Percentiles rank a stretch among this genome's conserved stretches.
These are phyloP conservation scores for Coccomyxa sp. DNA, from an alignment of 139 green algal species.

Conservation along the genomic window DNA sequence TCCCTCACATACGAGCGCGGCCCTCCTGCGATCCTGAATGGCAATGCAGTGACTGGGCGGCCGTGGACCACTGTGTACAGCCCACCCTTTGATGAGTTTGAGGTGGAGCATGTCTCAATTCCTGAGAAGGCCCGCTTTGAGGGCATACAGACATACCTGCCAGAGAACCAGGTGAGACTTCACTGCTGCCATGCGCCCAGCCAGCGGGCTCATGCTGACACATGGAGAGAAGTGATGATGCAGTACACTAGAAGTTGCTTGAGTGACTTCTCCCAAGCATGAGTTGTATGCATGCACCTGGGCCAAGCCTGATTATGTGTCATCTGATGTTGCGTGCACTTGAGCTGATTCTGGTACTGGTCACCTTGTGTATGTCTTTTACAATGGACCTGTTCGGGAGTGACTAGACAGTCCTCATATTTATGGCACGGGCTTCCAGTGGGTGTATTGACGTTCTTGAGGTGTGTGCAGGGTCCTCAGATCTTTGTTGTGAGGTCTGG, in stretches of 20 bases:
- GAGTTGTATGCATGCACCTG: neutral
- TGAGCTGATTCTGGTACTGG: too few species aligned
- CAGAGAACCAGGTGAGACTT: neutral
- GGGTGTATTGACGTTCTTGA: neutral
- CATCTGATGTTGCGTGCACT: too few species aligned
- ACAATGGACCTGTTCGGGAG: too few species aligned
- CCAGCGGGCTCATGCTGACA: neutral
- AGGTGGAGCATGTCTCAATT: constrained; percentile 41
- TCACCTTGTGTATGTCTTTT: too few species aligned
- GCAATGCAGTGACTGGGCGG: constrained; percentile 14
- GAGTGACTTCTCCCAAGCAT: neutral
- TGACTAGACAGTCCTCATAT: neutral
- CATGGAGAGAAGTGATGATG: neutral
- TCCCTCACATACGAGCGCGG: constrained; percentile 85
- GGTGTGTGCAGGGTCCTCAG: constrained; percentile 25
- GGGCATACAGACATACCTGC: neutral
- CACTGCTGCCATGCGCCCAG: neutral
- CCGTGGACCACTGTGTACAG: constrained; percentile 50
- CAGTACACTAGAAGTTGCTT: neutral
- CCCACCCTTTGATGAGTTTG: constrained; percentile 92
- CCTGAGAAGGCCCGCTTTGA: neutral
- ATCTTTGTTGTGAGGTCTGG: constrained; percentile 45
- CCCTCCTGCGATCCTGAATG: constrained; percentile 36
- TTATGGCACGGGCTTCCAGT: neutral
- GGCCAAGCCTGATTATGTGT: neutral